Percentiles rank a stretch among this genome's conserved stretches.
These are phyloP conservation scores for Linum usitatissimum DNA, from an alignment of 345 rosid species.

Conservation along the genomic window DNA sequence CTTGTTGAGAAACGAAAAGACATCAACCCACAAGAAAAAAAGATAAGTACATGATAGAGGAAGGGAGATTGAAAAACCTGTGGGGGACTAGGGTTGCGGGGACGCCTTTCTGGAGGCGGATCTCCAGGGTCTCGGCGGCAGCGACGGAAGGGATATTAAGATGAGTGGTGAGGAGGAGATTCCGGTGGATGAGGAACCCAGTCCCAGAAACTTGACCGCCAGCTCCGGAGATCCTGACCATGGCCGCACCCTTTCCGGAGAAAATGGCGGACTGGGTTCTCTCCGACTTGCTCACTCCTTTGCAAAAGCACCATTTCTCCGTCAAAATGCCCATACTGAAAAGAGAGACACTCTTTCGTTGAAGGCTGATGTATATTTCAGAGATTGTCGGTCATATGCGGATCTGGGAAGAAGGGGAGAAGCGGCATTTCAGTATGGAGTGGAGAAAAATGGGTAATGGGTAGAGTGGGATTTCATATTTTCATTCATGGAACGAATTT, in stretches of 20 bases:
- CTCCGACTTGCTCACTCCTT: slow-evolving; percentile 79
- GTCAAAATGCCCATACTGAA: slow-evolving; percentile 51
- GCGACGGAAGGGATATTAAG: slow-evolving; percentile 66
- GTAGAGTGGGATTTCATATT: background rate
- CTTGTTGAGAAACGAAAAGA: background rate
- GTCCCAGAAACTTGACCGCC: slow-evolving; percentile 38
- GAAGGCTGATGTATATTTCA: background rate
- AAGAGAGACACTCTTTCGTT: background rate
- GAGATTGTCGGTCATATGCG: slow-evolving; percentile 8
- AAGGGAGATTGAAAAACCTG: slow-evolving; percentile 28
- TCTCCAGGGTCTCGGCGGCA: slow-evolving; percentile 66
- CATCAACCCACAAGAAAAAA: background rate
- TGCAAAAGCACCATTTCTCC: slow-evolving; percentile 89
- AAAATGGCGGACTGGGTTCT: slow-evolving; percentile 71
- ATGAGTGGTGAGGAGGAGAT: slow-evolving; percentile 77
- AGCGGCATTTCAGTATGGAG: slow-evolving; percentile 5
- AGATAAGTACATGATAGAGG: background rate
- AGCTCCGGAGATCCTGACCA: slow-evolving; percentile 43
- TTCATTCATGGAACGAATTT: background rate
- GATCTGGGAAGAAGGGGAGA: slow-evolving; percentile 29
- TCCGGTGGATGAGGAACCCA: slow-evolving; percentile 82
- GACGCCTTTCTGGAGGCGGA: slow-evolving; percentile 63
- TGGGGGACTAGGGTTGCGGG: slow-evolving; percentile 69
- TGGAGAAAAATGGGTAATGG: background rate
- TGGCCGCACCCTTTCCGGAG: slow-evolving; percentile 45